Evolutionary conservation across 768 basidiomycete genomes (phyloP), one percentile per base, ranked within the genome.

Genomic region (Tulasnella sp.): DNA sequence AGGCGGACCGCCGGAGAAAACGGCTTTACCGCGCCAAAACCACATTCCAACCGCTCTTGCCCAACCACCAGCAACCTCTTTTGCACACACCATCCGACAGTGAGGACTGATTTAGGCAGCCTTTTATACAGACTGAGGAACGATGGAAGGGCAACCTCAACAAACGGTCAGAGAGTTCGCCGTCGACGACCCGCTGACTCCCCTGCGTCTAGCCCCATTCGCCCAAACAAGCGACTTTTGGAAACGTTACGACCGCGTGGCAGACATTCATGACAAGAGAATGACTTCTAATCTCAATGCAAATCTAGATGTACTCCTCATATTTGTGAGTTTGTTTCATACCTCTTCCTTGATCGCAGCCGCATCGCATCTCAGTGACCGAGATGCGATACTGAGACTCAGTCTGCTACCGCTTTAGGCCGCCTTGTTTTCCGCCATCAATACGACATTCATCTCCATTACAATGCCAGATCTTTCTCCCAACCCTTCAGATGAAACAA

Each of bases 401-500:
- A 52, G 34, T 21, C 21, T 42, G 36, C 31, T 42, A 75, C 8
- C 19, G 2, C 7, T 10, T 8, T n/a, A 76, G 75, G 75, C 75
- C 27, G 75, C 40, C 27, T 42, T 76, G 12, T 52, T 76, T 24
- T 48, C 75, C 42, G 75, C 46, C 21, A 58, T 76, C 3, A 76
- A 76, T 42, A 76, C 75, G 12, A 19, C 75, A 16, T 76, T 76
- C 75, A 76, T 62, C 27, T 40, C 48, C 39, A 38, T 76, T 18
- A 34, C 75, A 16, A 40, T 76, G 75, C 36, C 46, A 9, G 44
- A 38, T 14, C 52, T 76, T 16, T 39, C 36, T 24, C n/a, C 75
- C 7, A 52, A 48, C 46, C 75, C 75, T 58, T 46, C 48, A 6
- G 75, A 76, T 16, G 42, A 76, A 39, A 76, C 75, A 5, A 76